Base-by-base conservation (phyloP, 768 basidiomycete species). In the Hygrocybe punicea region DNA sequence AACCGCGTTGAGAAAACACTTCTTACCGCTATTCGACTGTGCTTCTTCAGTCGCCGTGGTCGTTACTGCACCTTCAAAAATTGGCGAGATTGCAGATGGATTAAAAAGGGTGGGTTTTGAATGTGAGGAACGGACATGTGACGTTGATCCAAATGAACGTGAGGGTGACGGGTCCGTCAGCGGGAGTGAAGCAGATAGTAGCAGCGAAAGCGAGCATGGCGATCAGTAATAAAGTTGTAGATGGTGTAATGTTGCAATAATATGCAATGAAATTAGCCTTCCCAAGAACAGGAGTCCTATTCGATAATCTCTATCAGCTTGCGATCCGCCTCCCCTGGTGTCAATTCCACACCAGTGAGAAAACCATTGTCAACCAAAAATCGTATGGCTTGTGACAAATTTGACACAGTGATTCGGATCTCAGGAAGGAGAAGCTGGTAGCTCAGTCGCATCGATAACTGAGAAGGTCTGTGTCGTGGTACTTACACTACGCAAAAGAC, bases 301-400 rank as follows among this genome's bases (percentile, higher is more conserved):
- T 49, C 36, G 52, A 87, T 65, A 19, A 91, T 84, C 66, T 87
- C 75, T 17, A 93, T 90, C 69, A 78, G 76, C 58, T 77, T 78
- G 39, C 81, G 73, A 45, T 81, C 75, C 3, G 87, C 87, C 68
- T 93, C 84, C 0, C 95, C 95, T 14, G 90, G 87, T 45, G 78
- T 81, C 24, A 88, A 70, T 69, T 97, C 95, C 2, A 96, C 91
- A 29, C 81, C 82, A 45, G 78, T 75, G 35, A 98, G 73, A 71
- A 95, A 93, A 65, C 93, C 86, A 61, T 98, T 97, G 59, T 90
- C 89, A 1, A 91, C 93, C 16, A 96, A 70, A 70, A 97, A 98
- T 29, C 81, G 84, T 60, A 97, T 91, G 4, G 91, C 92, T 69
- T 98, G 95, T 0, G 93, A 93, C 4, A 98, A 78, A 69, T 94